Evolutionary conservation across 2,329 filamentous ascomycete genomes (phyloP), one percentile per base, ranked within the genome.

Genomic region (Fusarium sp.): DNA sequence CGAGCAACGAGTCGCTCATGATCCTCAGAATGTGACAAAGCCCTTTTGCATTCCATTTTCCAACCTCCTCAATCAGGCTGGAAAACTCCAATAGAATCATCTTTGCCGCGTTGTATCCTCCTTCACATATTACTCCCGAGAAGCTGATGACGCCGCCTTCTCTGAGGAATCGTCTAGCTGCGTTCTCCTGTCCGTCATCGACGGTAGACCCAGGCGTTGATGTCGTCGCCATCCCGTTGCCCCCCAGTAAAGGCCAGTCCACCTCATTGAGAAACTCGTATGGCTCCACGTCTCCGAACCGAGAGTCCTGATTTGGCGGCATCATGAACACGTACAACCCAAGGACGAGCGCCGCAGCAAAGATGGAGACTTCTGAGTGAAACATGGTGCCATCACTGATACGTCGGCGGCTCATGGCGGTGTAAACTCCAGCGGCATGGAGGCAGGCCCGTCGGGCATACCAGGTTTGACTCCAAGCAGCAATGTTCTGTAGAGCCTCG

Each of bases 231-330:
- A 20, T 24, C 3, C 63, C 52, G 6, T 58, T 31, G 1, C 33
- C 50, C 0, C 22, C 20, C 6, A 66, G 10, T 2, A 35, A 9
- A 1, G 39, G 54, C 69, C 69, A 72, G 54, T 72, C 68, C 0
- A 71, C 56, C 1, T 71, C 57, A 1, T 68, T 39, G 0, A 72
- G 58, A 2, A 72, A 20, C 45, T 72, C 69, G 20, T 43, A 65
- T 3, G 66, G 66, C 10, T 43, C 66, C 18, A 9, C 43, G 22
- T 13, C 3, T 20, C 52, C 6, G 20, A 54, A 4, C 0, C 29
- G 7, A 18, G 16, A 29, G 6, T 52, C 48, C 24, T 52, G 24
- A 2, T 10, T 27, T 3, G 56, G 33, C 1, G 64, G 43, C 24
- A 50, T 29, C 45, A 61, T 60, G 5, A 64, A 72, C 0, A 70